Percentiles rank a stretch among this genome's conserved stretches.
Evolutionary conservation across 768 basidiomycete species (phyloP).

Genomic region (Suillus tomentosus): DNA sequence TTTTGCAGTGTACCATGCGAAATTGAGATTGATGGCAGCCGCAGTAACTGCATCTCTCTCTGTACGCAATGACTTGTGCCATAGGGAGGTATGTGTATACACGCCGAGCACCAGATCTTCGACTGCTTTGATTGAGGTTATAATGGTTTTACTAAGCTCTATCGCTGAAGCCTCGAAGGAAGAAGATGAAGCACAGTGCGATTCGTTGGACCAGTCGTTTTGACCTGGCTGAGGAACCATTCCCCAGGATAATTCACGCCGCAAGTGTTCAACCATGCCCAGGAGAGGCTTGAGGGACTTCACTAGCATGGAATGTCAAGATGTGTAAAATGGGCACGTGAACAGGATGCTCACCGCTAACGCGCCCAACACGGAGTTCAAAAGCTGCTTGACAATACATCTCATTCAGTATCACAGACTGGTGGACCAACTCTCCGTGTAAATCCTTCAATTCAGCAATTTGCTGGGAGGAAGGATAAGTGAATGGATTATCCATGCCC

Average conservation of each 20-base stretch:
- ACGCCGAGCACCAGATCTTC: constrained; percentile 35
- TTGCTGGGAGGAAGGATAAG: constrained; percentile 17
- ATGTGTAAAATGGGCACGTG: neutral
- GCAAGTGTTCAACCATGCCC: constrained; percentile 45
- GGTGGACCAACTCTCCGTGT: constrained; percentile 33
- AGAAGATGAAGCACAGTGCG: constrained; percentile 15
- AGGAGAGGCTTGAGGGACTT: constrained; percentile 46
- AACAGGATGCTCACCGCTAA: constrained; percentile 38
- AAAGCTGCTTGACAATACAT: constrained; percentile 48
- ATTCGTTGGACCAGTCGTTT: too few species aligned
- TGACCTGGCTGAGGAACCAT: constrained; percentile 24
- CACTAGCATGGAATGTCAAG: constrained; percentile 28
- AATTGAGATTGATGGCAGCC: constrained; percentile 25
- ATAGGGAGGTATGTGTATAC: constrained; percentile 23
- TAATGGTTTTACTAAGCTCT: constrained; percentile 37
- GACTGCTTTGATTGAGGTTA: constrained; percentile 37
- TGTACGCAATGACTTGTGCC: constrained; percentile 6
- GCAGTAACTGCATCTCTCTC: constrained; percentile 19
- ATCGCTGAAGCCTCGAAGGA: constrained; percentile 31
- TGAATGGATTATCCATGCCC: constrained; percentile 32
- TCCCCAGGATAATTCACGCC: constrained; percentile 48
- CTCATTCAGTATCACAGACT: constrained; percentile 41
- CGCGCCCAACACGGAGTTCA: constrained; percentile 46
- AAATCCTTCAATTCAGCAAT: constrained; percentile 19
- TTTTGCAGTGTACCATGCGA: constrained; percentile 28